These are phyloP conservation scores for Cercospora berteroae DNA, from an alignment of 2,329 filamentous ascomycete species.

Conservation along the genomic window DNA sequence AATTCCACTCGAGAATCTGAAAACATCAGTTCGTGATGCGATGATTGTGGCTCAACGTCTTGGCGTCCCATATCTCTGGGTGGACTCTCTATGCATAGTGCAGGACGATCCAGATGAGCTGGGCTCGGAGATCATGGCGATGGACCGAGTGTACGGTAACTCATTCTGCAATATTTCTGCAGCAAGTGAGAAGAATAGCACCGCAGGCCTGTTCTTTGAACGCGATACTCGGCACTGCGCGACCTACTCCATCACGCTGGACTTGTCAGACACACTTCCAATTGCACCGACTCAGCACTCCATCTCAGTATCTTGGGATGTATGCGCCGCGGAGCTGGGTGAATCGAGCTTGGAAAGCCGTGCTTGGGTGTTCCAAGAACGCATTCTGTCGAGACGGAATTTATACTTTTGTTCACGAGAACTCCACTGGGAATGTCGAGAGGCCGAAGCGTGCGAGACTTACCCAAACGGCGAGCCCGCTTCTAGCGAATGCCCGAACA, in stretches of 20 bases:
- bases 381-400: constrained; percentile 4
- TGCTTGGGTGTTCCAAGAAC: constrained; percentile 13
- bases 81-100: constrained; percentile 19
- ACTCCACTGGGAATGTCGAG: constrained; percentile 10
- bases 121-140: constrained; percentile 8
- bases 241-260: not conserved
- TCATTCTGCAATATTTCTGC: constrained; percentile 2
- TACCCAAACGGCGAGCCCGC: constrained; percentile 7
- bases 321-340: not conserved
- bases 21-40: not conserved
- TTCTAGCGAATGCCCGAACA: not conserved
- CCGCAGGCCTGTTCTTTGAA: not conserved
- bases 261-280: not conserved
- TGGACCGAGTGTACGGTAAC: constrained; percentile 14
- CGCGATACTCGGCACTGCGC: not conserved
- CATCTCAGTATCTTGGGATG: not conserved
- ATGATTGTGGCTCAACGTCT: not conserved
- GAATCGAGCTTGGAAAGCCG: not conserved
- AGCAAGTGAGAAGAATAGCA: not conserved
- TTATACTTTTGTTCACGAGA: constrained; percentile 8
- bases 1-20: not conserved
- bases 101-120: constrained; percentile 22
- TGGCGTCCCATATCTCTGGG: constrained; percentile 10
- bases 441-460: constrained; percentile 6
- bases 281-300: not conserved